These are phyloP conservation scores for Thelephora aurantiotincta DNA, from an alignment of 768 basidiomycete genomes.

Conservation along the genomic window DNA sequence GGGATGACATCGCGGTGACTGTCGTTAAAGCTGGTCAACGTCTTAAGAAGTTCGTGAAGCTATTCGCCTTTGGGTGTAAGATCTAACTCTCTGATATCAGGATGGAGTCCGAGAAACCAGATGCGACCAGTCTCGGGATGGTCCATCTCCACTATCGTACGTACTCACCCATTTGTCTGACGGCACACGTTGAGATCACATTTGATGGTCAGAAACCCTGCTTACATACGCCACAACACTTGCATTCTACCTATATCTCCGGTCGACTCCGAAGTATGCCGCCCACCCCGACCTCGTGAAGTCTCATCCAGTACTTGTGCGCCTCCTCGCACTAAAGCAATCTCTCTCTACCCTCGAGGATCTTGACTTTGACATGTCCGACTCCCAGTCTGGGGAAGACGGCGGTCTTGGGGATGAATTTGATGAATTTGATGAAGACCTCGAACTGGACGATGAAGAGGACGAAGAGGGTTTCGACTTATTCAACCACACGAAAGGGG, in stretches of 20 bases:
- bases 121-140: constrained; percentile 52
- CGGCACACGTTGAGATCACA: neutral
- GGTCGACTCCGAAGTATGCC: constrained; percentile 50
- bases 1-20: constrained; percentile 53
- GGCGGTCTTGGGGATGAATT: constrained; percentile 25
- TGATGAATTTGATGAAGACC: constrained; percentile 26
- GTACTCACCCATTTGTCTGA: constrained; percentile 17
- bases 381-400: constrained; percentile 31
- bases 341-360: constrained; percentile 71
- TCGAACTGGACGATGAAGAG: constrained; percentile 19
- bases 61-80: constrained; percentile 1
- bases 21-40: constrained; percentile 39
- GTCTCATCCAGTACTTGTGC: constrained; percentile 56
- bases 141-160: constrained; percentile 80
- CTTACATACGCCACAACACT: constrained; percentile 83
- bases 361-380: constrained; percentile 54
- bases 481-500: neutral
- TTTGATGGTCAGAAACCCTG: constrained; percentile 50
- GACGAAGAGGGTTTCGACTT: constrained; percentile 20
- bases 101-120: constrained; percentile 29
- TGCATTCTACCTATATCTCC: constrained; percentile 87
- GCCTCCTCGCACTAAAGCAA: constrained; percentile 74
- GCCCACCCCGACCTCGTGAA: constrained; percentile 47
- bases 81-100: constrained; percentile 19
- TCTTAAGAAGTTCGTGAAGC: constrained; percentile 33